Evolutionary conservation across 306 rosid genomes (phyloP).

Genomic region (Cicer cuneatum): DNA sequence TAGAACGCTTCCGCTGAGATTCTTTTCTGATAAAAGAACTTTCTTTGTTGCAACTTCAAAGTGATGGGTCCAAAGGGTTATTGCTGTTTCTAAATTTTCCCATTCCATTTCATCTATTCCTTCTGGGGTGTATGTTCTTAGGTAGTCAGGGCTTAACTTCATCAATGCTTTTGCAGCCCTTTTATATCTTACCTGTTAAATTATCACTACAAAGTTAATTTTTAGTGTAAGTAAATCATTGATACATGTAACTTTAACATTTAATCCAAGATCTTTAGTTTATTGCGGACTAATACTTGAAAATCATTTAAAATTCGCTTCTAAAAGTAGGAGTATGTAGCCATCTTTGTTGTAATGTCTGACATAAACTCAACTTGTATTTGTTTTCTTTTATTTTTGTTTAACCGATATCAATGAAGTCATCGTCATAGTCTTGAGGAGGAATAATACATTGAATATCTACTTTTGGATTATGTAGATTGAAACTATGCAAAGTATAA

Average conservation of each 20-base stretch:
- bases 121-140: constrained; percentile 71
- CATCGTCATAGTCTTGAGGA: neutral
- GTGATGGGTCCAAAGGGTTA: constrained; percentile 84
- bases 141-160: constrained; percentile 82
- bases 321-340: neutral
- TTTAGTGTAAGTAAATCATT: neutral
- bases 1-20: constrained; percentile 62
- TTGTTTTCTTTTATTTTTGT: neutral
- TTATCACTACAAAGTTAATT: neutral
- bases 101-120: constrained; percentile 84
- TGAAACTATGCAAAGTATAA: neutral
- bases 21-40: constrained; percentile 75
- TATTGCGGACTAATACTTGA: neutral
- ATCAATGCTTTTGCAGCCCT: constrained; percentile 88
- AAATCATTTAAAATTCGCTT: neutral
- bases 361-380: neutral
- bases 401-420: neutral
- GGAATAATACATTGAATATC: neutral
- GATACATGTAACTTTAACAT: neutral
- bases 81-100: constrained; percentile 80
- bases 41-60: constrained; percentile 64
- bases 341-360: neutral
- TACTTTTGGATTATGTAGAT: neutral
- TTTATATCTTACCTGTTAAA: constrained; percentile 74
- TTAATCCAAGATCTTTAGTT: neutral